Conservation (phyloP, 148 eudicot genomes). For the Persicaria maculosa region DNA sequence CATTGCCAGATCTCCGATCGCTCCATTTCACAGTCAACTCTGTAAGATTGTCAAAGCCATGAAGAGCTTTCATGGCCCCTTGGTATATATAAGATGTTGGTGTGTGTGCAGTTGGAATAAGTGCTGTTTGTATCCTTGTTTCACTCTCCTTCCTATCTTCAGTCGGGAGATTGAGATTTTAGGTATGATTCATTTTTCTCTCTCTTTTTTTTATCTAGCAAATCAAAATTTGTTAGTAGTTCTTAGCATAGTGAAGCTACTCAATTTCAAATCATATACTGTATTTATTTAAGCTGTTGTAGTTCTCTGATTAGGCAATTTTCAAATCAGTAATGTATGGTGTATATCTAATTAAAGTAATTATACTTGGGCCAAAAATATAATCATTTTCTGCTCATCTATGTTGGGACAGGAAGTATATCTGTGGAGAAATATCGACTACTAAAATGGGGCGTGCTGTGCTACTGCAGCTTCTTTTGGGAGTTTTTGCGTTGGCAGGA, state of each 20-base stretch:
- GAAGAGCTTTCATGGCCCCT: neutral
- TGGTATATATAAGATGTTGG: slow-evolving; percentile 20
- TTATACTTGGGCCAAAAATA: neutral
- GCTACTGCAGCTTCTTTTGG: slow-evolving; percentile 24
- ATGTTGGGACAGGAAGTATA: slow-evolving; percentile 10
- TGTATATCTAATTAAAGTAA: no score
- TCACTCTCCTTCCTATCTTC: slow-evolving; percentile 4
- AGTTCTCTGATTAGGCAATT: neutral
- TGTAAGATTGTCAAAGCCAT: slow-evolving; percentile 10
- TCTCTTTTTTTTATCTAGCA: neutral
- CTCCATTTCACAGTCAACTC: slow-evolving; percentile 24
- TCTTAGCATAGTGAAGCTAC: neutral
- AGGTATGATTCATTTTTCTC: neutral
- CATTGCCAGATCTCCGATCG: slow-evolving; percentile 32
- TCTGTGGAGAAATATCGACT: slow-evolving; percentile 11
- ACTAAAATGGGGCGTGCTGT: slow-evolving; percentile 28
- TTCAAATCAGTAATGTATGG: no score
- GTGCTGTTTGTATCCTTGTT: neutral
- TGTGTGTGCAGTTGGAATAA: slow-evolving; percentile 14
- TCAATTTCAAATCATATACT: no score
- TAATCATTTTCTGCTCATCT: neutral
- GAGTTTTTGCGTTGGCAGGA: slow-evolving; percentile 34
- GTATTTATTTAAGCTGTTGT: neutral
- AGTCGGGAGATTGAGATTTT: slow-evolving; percentile 11
- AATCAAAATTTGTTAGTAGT: neutral